A percentile compares a stretch with the other conserved stretches of the same genome.
Evolutionary conservation across 495 filamentous ascomycete genomes (phyloP).

Genomic region (Cercophora scortea): DNA sequence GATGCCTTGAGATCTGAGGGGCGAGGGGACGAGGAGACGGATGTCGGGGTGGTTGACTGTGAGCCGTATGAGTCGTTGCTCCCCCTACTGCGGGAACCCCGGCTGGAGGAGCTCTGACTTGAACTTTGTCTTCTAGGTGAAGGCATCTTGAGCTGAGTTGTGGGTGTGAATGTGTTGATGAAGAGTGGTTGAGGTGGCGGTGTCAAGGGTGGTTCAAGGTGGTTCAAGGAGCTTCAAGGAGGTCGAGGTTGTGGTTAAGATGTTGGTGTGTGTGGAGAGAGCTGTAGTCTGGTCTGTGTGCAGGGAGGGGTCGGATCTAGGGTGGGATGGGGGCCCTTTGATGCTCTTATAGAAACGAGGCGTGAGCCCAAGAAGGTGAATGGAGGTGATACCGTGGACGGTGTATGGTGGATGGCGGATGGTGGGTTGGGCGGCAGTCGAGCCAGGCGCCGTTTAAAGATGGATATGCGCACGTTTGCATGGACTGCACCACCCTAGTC

Average conservation of each 20-base stretch:
- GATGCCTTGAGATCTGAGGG: slow-evolving; percentile 36
- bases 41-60: slow-evolving; percentile 61
- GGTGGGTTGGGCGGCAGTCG: slow-evolving; percentile 14
- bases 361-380: not conserved
- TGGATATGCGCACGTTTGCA: not conserved
- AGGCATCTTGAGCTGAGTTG: slow-evolving; percentile 15
- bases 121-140: slow-evolving; percentile 24
- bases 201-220: too few species aligned
- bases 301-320: slow-evolving; percentile 7
- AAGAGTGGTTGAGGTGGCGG: not conserved
- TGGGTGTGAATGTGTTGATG: slow-evolving; percentile 1
- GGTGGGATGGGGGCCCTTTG: slow-evolving; percentile 6
- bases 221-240: too few species aligned
- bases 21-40: slow-evolving; percentile 48
- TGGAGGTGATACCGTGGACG: not conserved
- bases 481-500: not conserved
- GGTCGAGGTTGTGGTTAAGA: not conserved
- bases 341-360: slow-evolving; percentile 18
- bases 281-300: slow-evolving; percentile 1
- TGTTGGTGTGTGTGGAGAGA: not conserved
- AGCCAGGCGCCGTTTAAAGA: slow-evolving; percentile 5
- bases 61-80: slow-evolving; percentile 59
- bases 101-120: slow-evolving; percentile 42
- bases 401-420: slow-evolving; percentile 7
- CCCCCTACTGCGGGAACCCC: slow-evolving; percentile 44